phyloP scores from a whole-genome alignment of 31 red algal genomes.

The Asparagopsis taxiformis region DNA sequence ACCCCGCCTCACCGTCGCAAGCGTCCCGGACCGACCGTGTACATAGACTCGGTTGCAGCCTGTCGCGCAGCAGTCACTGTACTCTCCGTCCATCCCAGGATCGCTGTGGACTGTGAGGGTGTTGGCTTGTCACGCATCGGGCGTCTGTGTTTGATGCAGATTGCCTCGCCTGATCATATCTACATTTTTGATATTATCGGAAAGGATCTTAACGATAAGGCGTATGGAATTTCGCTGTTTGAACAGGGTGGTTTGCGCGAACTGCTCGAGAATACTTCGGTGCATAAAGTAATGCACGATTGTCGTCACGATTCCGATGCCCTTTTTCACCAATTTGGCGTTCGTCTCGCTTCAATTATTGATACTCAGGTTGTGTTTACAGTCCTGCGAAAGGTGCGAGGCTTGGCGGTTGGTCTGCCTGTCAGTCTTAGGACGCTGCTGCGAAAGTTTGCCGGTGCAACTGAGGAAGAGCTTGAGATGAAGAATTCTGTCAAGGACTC shows the following conservation, averaged over 20 bases:
- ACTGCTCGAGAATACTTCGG: conserved; percentile 40
- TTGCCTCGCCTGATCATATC: conserved; percentile 45
- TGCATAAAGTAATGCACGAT: conserved; percentile 83
- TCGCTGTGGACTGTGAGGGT: conserved; percentile 92
- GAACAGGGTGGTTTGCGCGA: conserved; percentile 41
- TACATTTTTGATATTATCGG: conserved; percentile 63
- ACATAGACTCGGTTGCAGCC: no score
- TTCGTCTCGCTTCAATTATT: conserved; percentile 63
- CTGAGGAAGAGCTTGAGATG: conserved; percentile 51
- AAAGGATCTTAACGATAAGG: not conserved
- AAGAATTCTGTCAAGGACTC: conserved; percentile 75
- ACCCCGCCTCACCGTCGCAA: no score
- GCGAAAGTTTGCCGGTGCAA: conserved; percentile 57
- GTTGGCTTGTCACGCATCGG: conserved; percentile 70
- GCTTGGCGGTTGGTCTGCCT: conserved; percentile 61
- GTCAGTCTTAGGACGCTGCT: conserved; percentile 79
- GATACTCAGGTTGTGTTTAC: conserved; percentile 85
- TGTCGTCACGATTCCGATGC: conserved; percentile 91
- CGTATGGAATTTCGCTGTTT: conserved; percentile 29
- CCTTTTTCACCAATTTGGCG: conserved; percentile 63
- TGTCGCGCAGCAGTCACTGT: no score
- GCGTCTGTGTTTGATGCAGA: conserved; percentile 74
- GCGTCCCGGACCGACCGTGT: no score
- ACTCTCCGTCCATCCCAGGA: no score
- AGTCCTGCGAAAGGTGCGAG: conserved; percentile 37